A percentile compares a stretch with the other conserved stretches of the same genome.
Conservation (phyloP, 1,284 basidiomycete genomes). For the Moesziomyces sp. region DNA sequence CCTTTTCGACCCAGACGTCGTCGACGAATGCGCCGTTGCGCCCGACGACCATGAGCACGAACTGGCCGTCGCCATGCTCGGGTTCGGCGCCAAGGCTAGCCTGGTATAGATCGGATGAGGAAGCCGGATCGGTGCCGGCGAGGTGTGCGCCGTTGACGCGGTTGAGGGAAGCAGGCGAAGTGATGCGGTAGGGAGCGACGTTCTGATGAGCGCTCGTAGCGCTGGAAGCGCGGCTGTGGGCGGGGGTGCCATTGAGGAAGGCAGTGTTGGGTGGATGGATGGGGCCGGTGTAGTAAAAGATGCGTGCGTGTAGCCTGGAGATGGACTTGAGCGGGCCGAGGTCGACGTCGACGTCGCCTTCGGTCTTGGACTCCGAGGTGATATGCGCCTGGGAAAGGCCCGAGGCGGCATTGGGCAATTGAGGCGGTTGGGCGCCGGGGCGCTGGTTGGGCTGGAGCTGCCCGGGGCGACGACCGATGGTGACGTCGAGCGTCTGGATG, state of each 20-base stretch:
- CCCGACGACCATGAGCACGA: slow-evolving; percentile 91
- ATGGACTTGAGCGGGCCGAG: slow-evolving; percentile 96
- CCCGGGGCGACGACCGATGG: slow-evolving; percentile 74
- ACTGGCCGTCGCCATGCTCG: slow-evolving; percentile 73
- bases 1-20: slow-evolving; percentile 89
- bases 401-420: slow-evolving; percentile 44
- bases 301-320: slow-evolving; percentile 92
- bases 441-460: slow-evolving; percentile 41
- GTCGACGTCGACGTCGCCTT: slow-evolving; percentile 80
- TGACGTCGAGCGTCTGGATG: slow-evolving; percentile 80
- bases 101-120: slow-evolving; percentile 18
- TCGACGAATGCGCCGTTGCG: slow-evolving; percentile 98
- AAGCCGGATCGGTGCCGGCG: slow-evolving; percentile 12
- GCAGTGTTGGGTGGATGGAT: slow-evolving; percentile 34
- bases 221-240: slow-evolving; percentile 30
- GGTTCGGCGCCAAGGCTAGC: slow-evolving; percentile 21
- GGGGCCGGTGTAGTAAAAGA: slow-evolving; percentile 72
- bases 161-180: slow-evolving; percentile 41
- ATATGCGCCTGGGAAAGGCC: slow-evolving; percentile 50
- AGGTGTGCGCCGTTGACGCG: slow-evolving; percentile 39
- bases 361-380: slow-evolving; percentile 46
- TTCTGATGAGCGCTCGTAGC: slow-evolving; percentile 14
- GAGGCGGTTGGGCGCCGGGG: slow-evolving; percentile 26
- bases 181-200: slow-evolving; percentile 32
- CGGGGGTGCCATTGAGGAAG: slow-evolving; percentile 29